These are phyloP conservation scores for Crithidia sp. DNA, from an alignment of 208 protist genomes.

Conservation along the genomic window DNA sequence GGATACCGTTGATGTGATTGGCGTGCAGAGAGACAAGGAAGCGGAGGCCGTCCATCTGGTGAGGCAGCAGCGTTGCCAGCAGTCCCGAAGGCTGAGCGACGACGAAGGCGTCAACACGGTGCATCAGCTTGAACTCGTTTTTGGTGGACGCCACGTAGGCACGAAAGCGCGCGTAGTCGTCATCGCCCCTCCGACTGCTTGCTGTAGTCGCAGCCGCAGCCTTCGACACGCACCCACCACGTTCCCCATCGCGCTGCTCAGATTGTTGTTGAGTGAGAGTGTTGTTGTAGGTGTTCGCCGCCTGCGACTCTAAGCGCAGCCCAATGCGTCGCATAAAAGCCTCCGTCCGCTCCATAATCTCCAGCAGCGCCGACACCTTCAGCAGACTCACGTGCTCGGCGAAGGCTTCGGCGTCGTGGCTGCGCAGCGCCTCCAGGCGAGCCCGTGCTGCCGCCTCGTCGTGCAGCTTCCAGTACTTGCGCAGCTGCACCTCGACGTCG, in stretches of 20 bases:
- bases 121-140: constrained; percentile 60
- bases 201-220: too few species aligned
- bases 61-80: constrained; percentile 88
- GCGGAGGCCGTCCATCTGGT: constrained; percentile 97
- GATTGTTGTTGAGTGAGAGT: background rate
- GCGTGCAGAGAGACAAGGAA: constrained; percentile 86
- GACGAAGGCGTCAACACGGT: constrained; percentile 52
- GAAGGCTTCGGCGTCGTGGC: constrained; percentile 56
- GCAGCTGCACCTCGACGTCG: constrained; percentile 39
- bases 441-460: constrained; percentile 46
- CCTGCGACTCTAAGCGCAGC: constrained; percentile 32
- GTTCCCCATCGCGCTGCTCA: background rate
- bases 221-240: background rate
- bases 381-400: constrained; percentile 51
- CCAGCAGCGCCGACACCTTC: constrained; percentile 56
- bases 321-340: constrained; percentile 66
- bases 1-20: constrained; percentile 94
- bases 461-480: constrained; percentile 48
- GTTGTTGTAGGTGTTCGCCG: background rate
- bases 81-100: constrained; percentile 39
- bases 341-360: constrained; percentile 73
- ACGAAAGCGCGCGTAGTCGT: constrained; percentile 50
- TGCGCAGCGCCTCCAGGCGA: constrained; percentile 43
- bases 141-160: constrained; percentile 55
- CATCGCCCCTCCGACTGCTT: background rate